phyloP scores from a whole-genome alignment of 1,284 basidiomycete genomes.

The Trametes polyzona region DNA sequence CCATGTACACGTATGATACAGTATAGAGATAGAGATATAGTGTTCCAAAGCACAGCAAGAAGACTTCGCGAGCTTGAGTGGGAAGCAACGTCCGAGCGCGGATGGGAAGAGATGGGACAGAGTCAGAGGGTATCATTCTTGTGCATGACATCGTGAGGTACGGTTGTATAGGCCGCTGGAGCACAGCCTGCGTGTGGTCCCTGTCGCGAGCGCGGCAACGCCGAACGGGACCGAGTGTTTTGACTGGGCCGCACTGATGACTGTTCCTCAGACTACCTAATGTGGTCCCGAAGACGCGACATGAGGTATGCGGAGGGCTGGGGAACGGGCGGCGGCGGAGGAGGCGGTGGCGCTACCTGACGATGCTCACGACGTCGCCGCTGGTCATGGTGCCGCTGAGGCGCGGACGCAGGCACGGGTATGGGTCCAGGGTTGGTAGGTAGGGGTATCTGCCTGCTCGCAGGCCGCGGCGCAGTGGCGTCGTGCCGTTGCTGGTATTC shows the following conservation, averaged over 20 bases:
- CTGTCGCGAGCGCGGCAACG: background rate
- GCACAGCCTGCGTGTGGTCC: too few relatives aligned
- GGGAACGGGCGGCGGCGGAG: background rate
- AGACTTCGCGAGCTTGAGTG: background rate
- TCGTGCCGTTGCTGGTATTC: conserved; percentile 2
- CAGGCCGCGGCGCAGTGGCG: conserved; percentile 2
- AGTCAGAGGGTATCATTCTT: too few relatives aligned
- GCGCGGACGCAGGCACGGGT: background rate
- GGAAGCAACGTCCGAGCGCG: too few relatives aligned
- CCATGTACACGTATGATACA: background rate
- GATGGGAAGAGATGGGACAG: too few relatives aligned
- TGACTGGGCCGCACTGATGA: background rate
- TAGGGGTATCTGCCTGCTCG: background rate
- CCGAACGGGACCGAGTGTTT: background rate
- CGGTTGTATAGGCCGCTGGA: too few relatives aligned
- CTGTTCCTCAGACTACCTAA: background rate
- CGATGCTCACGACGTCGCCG: too few relatives aligned
- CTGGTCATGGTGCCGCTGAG: background rate
- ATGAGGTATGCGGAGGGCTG: conserved; percentile 4
- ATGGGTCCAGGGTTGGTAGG: background rate
- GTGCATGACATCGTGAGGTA: too few relatives aligned
- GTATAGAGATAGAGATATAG: background rate
- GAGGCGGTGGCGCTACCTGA: background rate
- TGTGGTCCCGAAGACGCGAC: conserved; percentile 5
- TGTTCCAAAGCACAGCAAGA: background rate